A percentile compares a stretch with the other conserved stretches of the same genome.
phyloP scores from a whole-genome alignment of 2,329 filamentous ascomycete species.

The Cladosporium sp. region DNA sequence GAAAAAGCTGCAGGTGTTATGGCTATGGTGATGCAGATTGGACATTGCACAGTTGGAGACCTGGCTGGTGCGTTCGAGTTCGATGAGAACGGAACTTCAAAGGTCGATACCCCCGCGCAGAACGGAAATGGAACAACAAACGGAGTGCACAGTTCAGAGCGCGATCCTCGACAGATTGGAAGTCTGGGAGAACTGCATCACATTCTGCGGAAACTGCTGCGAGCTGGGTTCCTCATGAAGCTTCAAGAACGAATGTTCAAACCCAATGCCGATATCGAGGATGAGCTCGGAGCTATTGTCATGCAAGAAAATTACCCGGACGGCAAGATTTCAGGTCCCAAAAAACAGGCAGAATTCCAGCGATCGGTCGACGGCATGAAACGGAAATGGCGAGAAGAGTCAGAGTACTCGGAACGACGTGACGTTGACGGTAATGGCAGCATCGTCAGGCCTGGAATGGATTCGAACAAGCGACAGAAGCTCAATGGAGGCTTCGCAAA shows the following conservation, averaged over 20 bases:
- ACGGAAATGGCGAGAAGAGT: slow-evolving; percentile 51
- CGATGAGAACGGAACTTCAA: slow-evolving; percentile 23
- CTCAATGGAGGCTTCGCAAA: slow-evolving; percentile 35
- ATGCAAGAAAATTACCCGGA: slow-evolving; percentile 55
- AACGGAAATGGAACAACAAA: slow-evolving; percentile 28
- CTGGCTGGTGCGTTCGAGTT: slow-evolving; percentile 40
- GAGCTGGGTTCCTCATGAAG: slow-evolving; percentile 67
- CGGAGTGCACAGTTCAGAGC: slow-evolving; percentile 18
- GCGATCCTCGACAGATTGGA: slow-evolving; percentile 12
- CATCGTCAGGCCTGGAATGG: slow-evolving; percentile 28
- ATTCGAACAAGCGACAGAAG: slow-evolving; percentile 36
- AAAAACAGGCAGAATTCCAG: slow-evolving; percentile 65
- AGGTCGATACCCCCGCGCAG: slow-evolving; percentile 31
- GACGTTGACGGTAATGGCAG: slow-evolving; percentile 30
- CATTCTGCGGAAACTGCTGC: slow-evolving; percentile 54
- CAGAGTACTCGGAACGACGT: slow-evolving; percentile 35
- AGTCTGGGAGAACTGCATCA: slow-evolving; percentile 42
- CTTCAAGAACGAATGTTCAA: slow-evolving; percentile 52
- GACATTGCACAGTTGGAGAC: slow-evolving; percentile 72
- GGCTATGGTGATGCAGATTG: slow-evolving; percentile 72
- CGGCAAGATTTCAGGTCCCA: slow-evolving; percentile 59
- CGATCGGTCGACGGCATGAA: slow-evolving; percentile 58
- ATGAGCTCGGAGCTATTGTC: slow-evolving; percentile 64
- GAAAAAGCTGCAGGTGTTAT: slow-evolving; percentile 72
- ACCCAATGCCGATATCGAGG: slow-evolving; percentile 57